These are phyloP conservation scores for Huiozyma naganishii DNA, from an alignment of 805 yeast genomes.

Conservation along the genomic window DNA sequence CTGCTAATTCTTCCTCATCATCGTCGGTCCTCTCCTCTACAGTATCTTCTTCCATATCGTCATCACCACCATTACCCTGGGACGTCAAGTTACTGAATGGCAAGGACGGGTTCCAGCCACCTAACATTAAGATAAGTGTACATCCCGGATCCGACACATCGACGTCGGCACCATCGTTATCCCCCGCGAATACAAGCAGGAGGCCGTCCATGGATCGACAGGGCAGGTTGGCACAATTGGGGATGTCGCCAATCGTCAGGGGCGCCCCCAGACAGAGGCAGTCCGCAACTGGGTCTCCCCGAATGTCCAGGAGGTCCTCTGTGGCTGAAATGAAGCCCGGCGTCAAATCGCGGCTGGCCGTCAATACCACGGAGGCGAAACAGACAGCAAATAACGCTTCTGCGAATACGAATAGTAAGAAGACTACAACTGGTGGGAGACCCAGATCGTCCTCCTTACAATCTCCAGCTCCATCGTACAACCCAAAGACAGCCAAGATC, in stretches of 20 bases:
- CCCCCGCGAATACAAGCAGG: slow-evolving; percentile 7
- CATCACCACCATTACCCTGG: slow-evolving; percentile 2
- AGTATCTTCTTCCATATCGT: slow-evolving; percentile 5
- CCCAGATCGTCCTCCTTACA: slow-evolving; percentile 28
- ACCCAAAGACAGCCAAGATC: background rate
- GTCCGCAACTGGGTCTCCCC: slow-evolving; percentile 5
- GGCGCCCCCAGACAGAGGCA: background rate
- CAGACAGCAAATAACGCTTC: background rate
- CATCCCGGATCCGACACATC: slow-evolving; percentile 2
- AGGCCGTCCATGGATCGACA: slow-evolving; percentile 13
- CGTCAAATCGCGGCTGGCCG: background rate
- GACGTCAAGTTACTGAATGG: background rate
- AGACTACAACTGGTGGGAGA: slow-evolving; percentile 5
- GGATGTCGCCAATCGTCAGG: slow-evolving; percentile 3
- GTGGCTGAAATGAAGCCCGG: background rate
- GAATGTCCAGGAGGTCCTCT: slow-evolving; percentile 8
- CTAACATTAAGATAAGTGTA: background rate
- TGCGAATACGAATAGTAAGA: background rate
- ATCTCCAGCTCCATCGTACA: slow-evolving; percentile 5
- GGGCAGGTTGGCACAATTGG: background rate
- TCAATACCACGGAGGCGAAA: background rate
- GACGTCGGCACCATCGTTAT: slow-evolving; percentile 6
- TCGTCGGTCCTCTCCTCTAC: slow-evolving; percentile 6
- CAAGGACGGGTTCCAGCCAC: background rate
- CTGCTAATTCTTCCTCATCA: background rate